A percentile compares a stretch with the other conserved stretches of the same genome.
These are phyloP conservation scores for Fusarium tanahbumbuense DNA, from an alignment of 2,329 filamentous ascomycete genomes.

Conservation along the genomic window DNA sequence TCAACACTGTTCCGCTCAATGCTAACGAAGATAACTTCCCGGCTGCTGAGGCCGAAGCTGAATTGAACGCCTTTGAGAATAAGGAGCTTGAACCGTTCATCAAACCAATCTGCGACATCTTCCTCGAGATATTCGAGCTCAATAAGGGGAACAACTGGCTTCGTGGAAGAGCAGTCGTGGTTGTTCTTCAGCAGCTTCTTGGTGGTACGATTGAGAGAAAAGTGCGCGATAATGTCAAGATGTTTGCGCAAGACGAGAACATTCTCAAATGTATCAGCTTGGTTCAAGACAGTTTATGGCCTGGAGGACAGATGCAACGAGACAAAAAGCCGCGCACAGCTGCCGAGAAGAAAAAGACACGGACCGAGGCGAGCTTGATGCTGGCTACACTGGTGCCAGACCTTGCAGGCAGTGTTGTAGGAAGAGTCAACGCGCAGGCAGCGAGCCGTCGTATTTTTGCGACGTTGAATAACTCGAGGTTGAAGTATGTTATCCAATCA, in stretches of 20 bases:
- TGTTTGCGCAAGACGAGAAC: conserved; percentile 80
- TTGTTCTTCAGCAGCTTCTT: conserved; percentile 94
- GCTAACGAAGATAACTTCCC: conserved; percentile 63
- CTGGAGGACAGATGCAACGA: conserved; percentile 68
- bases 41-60: conserved; percentile 87
- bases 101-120: conserved; percentile 97
- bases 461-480: conserved; percentile 86
- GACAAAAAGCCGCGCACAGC: conserved; percentile 68
- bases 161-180: conserved; percentile 91
- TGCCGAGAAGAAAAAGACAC: conserved; percentile 81
- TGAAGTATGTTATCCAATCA: conserved; percentile 75
- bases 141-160: conserved; percentile 98
- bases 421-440: conserved; percentile 88
- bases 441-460: conserved; percentile 91
- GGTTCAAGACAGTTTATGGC: conserved; percentile 85
- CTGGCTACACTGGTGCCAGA: conserved; percentile 91
- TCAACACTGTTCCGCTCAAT: conserved; percentile 66
- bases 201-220: conserved; percentile 97
- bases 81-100: conserved; percentile 93
- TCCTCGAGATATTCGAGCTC: conserved; percentile 93
- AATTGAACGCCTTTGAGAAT: conserved; percentile 92
- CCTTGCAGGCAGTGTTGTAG: conserved; percentile 91
- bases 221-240: conserved; percentile 84
- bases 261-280: conserved; percentile 80
- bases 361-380: conserved; percentile 89